Evolutionary conservation across 2,329 filamentous ascomycete genomes (phyloP), one percentile per base, ranked within the genome.

Genomic region (Gnomoniopsis smithogilvyi): DNA sequence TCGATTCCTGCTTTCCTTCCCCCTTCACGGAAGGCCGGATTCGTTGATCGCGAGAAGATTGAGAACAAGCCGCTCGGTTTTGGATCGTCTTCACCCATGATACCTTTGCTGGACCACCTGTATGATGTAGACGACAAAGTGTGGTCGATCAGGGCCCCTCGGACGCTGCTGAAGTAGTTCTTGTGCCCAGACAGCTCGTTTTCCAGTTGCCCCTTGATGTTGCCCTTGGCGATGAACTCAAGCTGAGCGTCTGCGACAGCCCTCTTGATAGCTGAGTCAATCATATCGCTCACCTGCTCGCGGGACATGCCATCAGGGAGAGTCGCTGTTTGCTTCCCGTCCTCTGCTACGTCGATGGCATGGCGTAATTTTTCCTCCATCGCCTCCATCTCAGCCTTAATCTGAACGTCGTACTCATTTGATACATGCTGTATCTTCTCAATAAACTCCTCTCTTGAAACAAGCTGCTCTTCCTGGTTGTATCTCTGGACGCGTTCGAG

Each of bases 111-210:
- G n/a, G 62, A 67, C 57, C 70, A 69, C 64, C 74, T 62, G 73
- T 78, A 88, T 0, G 80, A 81, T 1, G 81, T 78, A 0, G 90
- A 92, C 1, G 86, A 89, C 30, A 82, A 73, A 2, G 70, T 65
- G 0, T 76, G 75, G 64, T 92, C 83, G 63, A 95, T 74, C 1
- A 79, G 66, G 1, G 91, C 90, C 6, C 91, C 91, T 19, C 86
- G 74, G 4, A 85, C 84, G 1, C 74, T 67, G 3, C 82, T 81
- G 66, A 96, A 89, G 74, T 87, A 92, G 75, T 97, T 96, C 72
- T 92, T 76, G 57, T 82, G 80, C 55, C 80, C 75, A 57, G 73
- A 73, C 24, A 86, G 73, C 24, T 78, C 69, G 1, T 68, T 66
- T 47, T 76, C 73, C 68, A 75, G 78, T 63, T 78, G 70, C 38